Conservation (phyloP, 129 eudicot species). For the Artemisia annua region DNA sequence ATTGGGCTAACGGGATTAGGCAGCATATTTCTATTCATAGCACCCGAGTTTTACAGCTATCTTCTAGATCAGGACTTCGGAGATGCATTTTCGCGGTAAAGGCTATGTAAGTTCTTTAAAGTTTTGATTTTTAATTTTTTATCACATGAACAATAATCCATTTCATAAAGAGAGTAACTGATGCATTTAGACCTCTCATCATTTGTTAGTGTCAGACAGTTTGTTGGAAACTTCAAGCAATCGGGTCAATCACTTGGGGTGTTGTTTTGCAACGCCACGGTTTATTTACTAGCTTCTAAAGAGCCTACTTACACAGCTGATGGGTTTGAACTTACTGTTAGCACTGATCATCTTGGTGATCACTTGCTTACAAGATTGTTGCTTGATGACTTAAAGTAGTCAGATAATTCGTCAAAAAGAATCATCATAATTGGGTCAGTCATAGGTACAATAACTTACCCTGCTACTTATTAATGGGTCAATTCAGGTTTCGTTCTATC, state of each 20-base stretch:
- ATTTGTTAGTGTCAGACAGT: slow-evolving; percentile 77
- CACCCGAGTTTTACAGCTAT: too few species aligned
- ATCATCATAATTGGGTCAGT: slow-evolving; percentile 83
- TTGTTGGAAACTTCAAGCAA: slow-evolving; percentile 68
- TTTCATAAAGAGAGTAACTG: not conserved
- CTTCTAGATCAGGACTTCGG: too few species aligned
- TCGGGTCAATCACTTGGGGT: slow-evolving; percentile 70
- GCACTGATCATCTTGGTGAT: slow-evolving; percentile 80
- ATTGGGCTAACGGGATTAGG: too few species aligned
- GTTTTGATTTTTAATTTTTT: too few species aligned
- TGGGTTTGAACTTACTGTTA: slow-evolving; percentile 84
- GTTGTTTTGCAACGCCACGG: slow-evolving; percentile 86
- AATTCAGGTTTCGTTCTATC: too few species aligned
- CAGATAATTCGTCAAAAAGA: slow-evolving; percentile 84
- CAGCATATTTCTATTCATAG: too few species aligned
- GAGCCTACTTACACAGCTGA: slow-evolving; percentile 85
- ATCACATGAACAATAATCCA: too few species aligned
- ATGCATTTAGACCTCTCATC: slow-evolving; percentile 93
- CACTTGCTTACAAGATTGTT: slow-evolving; percentile 68
- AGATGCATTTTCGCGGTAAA: too few species aligned
- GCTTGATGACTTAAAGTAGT: slow-evolving; percentile 68
- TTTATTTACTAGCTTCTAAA: slow-evolving; percentile 78
- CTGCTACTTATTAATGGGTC: not conserved
- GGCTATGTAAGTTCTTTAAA: too few species aligned
- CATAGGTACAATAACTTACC: slow-evolving; percentile 32